Evolutionary conservation across 1,284 basidiomycete species (phyloP), one percentile per base, ranked within the genome.

Genomic region (Leucoagaricus sp.): DNA sequence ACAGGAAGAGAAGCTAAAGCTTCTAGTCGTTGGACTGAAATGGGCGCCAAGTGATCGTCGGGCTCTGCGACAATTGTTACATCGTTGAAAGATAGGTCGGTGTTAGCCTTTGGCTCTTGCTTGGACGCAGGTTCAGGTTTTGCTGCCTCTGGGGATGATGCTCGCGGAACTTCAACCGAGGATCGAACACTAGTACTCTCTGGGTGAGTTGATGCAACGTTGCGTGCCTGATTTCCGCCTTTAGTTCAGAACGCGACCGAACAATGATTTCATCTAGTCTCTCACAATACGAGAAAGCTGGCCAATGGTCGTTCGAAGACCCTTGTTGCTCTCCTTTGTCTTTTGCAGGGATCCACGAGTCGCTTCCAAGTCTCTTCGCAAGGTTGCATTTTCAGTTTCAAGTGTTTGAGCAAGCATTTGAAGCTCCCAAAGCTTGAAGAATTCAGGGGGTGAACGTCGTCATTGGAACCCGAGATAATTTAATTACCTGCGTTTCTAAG

Each of bases 251-350:
- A 23, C 6, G 28, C 8, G 21, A 34, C 23, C 23, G n/a, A 46
- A 25, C 9, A 28, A 23, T 33, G 40, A 36, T 57, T 26, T 49
- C 42, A 28, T 9, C n/a, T 49, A 48, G 26, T 1, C 9, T 44
- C 65, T 61, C 55, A 70, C 71, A 33, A 70, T 65, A 41, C 61
- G 63, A 40, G 69, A 66, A 21, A 72, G 58, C 40, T 68, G 67
- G 17, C 60, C 58, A 23, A 72, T 67, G 33, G 68, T 69, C 9
- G 57, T 49, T 21, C 64, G 54, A n/a, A 72, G 60, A n/a, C 49
- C 59, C 46, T 65, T 66, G 15, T 65, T 66, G 26, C 51, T 65
- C n/a, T 66, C 67, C 49, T 69, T 66, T 0, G 62, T 56, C 57
- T 64, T 69, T 10, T 63, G 64, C 15, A 69, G 59, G 47, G 59